Conservation (phyloP, 2,329 filamentous ascomycete genomes). For the Neonectria punicea region DNA sequence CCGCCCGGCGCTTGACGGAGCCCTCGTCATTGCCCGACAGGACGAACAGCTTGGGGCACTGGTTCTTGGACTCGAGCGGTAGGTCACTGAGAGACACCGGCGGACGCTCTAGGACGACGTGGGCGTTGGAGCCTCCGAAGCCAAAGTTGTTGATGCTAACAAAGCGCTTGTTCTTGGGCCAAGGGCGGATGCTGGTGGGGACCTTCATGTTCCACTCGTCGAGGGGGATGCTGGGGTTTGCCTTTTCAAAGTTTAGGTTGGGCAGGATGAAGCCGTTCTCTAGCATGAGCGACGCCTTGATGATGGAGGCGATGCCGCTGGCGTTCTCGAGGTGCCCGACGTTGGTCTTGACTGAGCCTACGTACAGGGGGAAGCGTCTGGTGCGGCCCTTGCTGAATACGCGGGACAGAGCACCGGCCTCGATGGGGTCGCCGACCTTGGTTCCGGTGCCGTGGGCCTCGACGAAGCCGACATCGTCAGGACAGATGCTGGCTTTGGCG, state of each 20-base stretch:
- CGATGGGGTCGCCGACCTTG: conserved; percentile 65
- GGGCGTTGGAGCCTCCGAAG: conserved; percentile 58
- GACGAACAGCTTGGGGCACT: conserved; percentile 53
- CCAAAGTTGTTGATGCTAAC: conserved; percentile 63
- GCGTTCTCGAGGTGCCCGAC: conserved; percentile 64
- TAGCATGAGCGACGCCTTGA: conserved; percentile 63
- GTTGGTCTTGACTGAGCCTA: conserved; percentile 62
- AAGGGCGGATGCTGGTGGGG: conserved; percentile 55
- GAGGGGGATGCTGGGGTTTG: conserved; percentile 60
- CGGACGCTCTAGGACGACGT: conserved; percentile 50
- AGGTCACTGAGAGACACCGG: conserved; percentile 11
- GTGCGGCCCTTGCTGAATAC: conserved; percentile 55
- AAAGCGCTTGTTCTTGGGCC: conserved; percentile 59
- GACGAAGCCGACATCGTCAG: conserved; percentile 47
- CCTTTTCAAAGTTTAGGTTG: conserved; percentile 60
- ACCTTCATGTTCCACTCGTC: conserved; percentile 62
- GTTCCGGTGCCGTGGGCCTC: conserved; percentile 69
- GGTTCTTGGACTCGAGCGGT: conserved; percentile 26
- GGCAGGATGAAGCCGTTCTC: conserved; percentile 62
- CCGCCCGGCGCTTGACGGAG: conserved; percentile 45
- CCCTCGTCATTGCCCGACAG: conserved; percentile 53
- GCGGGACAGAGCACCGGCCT: conserved; percentile 59
- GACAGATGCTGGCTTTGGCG: conserved; percentile 40
- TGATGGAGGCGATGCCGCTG: conserved; percentile 61
- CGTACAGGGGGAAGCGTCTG: conserved; percentile 50